phyloP scores from a whole-genome alignment of 1,139 yeast species.

The Blastobotrys aristatus region DNA sequence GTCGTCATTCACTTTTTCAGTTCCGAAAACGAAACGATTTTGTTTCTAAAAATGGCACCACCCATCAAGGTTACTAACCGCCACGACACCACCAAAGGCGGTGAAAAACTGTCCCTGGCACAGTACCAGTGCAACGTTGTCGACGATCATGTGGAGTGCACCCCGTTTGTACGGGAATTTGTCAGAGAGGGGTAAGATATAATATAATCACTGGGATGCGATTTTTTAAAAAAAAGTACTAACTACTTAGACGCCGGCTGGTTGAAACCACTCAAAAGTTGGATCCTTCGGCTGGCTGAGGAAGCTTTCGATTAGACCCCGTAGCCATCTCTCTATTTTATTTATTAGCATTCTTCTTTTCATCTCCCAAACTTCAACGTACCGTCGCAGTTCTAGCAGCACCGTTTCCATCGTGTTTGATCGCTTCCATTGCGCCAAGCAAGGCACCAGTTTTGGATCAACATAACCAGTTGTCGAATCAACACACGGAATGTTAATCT shows the following conservation, averaged over 20 bases:
- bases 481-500: conserved; percentile 88
- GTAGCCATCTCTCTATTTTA: conserved; percentile 64
- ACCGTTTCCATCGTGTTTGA: conserved; percentile 88
- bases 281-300: conserved; percentile 89
- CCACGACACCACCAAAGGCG: conserved; percentile 12
- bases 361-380: too few relatives aligned
- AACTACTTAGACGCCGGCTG: conserved; percentile 23
- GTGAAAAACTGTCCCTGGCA: conserved; percentile 27
- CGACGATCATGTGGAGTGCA: conserved; percentile 23
- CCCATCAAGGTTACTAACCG: conserved; percentile 22
- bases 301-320: conserved; percentile 72
- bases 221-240: background rate
- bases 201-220: background rate
- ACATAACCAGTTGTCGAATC: conserved; percentile 42
- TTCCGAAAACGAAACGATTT: conserved; percentile 22
- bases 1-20: background rate
- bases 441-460: conserved; percentile 54
- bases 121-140: conserved; percentile 37
- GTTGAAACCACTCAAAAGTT: conserved; percentile 53
- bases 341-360: too few relatives aligned
- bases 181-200: background rate
- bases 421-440: conserved; percentile 81
- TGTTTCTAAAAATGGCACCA: conserved; percentile 23
- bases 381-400: conserved; percentile 67
- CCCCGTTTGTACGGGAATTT: conserved; percentile 21